Base-by-base conservation (phyloP, 306 rosid species). In the Pachyrhizus erosus region DNA sequence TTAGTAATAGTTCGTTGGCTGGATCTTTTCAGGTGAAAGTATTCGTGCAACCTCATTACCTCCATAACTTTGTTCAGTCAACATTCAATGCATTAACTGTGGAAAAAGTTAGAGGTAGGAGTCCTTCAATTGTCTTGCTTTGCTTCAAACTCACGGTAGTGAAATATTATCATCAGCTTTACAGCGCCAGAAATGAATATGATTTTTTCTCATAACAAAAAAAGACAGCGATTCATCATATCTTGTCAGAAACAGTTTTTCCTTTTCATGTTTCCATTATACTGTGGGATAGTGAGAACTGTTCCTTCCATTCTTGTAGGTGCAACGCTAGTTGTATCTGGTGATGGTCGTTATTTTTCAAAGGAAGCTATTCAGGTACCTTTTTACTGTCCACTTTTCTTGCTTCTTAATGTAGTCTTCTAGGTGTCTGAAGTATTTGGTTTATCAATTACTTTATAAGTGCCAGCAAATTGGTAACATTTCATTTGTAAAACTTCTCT, bases 321-420 rank as follows among this genome's bases (percentile, higher is more conserved):
- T 78, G 97, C 93, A 18, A 92, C 94, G 40, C 91, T 96, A 40
- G 98, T 96, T 90, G 98, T 93, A 61, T 96, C 99, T 72, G 98
- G 99, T 46, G 99, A 96, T 91, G 99, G 99, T 49, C 99, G 99
- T 77, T 93, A 93, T 84, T 96, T 61, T 75, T 92, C 99, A 21
- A 89, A 93, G 94, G 98, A 92, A 18, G 97, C 97, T 70, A 90
- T 96, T 83, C 99, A 91, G 99, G 99, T 93, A 51, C 76, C 46
- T 86, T 69, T 39, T 29, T 37, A 31, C 18, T 39, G 20, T 20
- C 62, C 8, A 2, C 60, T 57, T 12, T 18, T 69, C 42, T 73
- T 57, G 64, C 65, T 66, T 83, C 57, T 43, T 46, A 5, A 34
- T 70, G 55, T 64, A 23, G n/a, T 24, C 18, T 62, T 71, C 34